A percentile compares a stretch with the other conserved stretches of the same genome.
Conservation (phyloP, 192 early-diverging fungal species). For the Glomus cerebriforme region DNA sequence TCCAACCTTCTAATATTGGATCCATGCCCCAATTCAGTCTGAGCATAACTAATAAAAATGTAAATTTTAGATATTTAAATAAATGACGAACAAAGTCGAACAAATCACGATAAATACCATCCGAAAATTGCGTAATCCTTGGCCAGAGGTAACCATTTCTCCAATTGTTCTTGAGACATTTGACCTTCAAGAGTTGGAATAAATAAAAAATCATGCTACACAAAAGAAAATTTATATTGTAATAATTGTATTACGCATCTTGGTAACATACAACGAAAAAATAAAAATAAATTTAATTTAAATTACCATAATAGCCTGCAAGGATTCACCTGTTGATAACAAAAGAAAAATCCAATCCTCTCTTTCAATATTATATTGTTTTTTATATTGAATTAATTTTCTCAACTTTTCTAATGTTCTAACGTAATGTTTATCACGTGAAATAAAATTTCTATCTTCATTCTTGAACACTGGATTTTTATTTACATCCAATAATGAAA, state of each 20-base stretch:
- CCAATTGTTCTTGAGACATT: conserved; percentile 44
- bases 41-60: conserved; percentile 46
- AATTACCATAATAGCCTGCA: conserved; percentile 50
- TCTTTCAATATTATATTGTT: conserved; percentile 67
- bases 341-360: conserved; percentile 72
- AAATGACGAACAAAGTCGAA: neutral
- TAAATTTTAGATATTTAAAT: neutral
- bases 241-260: conserved; percentile 28
- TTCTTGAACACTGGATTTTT: conserved; percentile 44
- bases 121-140: conserved; percentile 67
- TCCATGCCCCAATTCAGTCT: conserved; percentile 68
- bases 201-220: conserved; percentile 45
- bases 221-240: neutral
- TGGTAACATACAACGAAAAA: conserved; percentile 13
- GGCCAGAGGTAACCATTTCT: conserved; percentile 42
- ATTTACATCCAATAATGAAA: conserved; percentile 31
- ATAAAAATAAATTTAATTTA: conserved; percentile 35
- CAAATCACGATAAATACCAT: conserved; percentile 47
- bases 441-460: conserved; percentile 43
- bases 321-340: conserved; percentile 50
- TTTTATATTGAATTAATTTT: conserved; percentile 58
- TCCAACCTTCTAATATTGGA: conserved; percentile 81
- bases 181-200: conserved; percentile 42
- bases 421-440: conserved; percentile 39
- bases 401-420: conserved; percentile 43